Base-by-base conservation (phyloP, 495 filamentous ascomycete species). In the Xylaria palmicola region DNA sequence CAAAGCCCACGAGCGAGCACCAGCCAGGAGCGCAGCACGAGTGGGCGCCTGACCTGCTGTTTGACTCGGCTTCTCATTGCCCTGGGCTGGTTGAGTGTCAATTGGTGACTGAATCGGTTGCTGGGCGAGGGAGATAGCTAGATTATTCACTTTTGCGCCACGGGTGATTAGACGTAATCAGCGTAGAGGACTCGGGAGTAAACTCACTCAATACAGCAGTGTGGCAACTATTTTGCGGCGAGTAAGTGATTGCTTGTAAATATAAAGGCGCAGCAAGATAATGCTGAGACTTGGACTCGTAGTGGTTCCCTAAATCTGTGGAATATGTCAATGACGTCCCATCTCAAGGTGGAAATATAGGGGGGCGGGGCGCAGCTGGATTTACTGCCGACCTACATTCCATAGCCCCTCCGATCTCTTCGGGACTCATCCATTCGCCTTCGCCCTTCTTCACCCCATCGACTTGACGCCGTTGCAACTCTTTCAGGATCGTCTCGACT, bases 211-310 rank as follows among this genome's bases (percentile, higher is more conserved):
- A 75, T 17, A 89, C 80, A 44, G 91, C 90, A 29, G 88, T 84
- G 62, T 85, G 82, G 51, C 82, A 85, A 37, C 73, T 80, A n/a
- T 76, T 69, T 3, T 65, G 60, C 10, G 73, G 67, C 67, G 90
- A 95, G 24, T 93, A 68, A 29, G 85, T 76, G 40, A 97, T 76
- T 2, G 92, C 89, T 63, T 93, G 92, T 63, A 98, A 81, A 70
- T 90, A 96, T 36, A 98, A 78, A n/a, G 93, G 93, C 27, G 90
- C 81, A 15, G 94, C 89, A 7, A 97, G 85, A 59, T 90, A 89
- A 62, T 88, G 83, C 60, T 87, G 82, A 51, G 86, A 78, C 65
- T 85, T 85, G 44, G 76, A 75, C 60, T 85, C 83, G 74, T 96
- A 97, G 62, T 84, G 84, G 27, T 83, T 76, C 19, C 82, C 93